These are phyloP conservation scores for Trichophyton schoenleinii DNA, from an alignment of 2,329 filamentous ascomycete genomes.

Conservation along the genomic window DNA sequence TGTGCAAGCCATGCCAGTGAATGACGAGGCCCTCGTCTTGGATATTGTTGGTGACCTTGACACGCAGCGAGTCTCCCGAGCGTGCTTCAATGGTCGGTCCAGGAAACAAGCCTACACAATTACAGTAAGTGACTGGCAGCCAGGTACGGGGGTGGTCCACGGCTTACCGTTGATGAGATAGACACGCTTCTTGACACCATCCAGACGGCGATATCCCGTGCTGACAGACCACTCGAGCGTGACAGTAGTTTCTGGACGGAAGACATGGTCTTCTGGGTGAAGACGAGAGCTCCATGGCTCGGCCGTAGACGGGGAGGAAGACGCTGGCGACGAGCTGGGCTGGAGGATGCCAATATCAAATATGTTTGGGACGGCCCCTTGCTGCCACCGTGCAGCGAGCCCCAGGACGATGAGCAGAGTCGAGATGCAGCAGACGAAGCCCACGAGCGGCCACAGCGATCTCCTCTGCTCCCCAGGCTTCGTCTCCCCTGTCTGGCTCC, in stretches of 20 bases:
- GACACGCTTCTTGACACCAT: slow-evolving; percentile 40
- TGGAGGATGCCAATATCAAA: neutral
- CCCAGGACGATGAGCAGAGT: neutral
- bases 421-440: neutral
- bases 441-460: neutral
- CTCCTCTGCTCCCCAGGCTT: neutral
- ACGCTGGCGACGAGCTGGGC: neutral
- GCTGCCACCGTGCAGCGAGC: neutral
- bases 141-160: neutral
- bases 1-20: slow-evolving; percentile 39
- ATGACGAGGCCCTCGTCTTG: slow-evolving; percentile 30
- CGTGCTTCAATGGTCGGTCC: slow-evolving; percentile 40
- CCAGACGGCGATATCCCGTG: slow-evolving; percentile 28
- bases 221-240: slow-evolving; percentile 33
- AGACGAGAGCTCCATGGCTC: slow-evolving; percentile 15
- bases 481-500: neutral
- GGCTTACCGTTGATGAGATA: slow-evolving; percentile 39
- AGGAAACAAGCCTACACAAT: slow-evolving; percentile 29
- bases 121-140: neutral
- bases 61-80: slow-evolving; percentile 34
- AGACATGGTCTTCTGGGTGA: slow-evolving; percentile 34
- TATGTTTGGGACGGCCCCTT: neutral
- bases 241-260: slow-evolving; percentile 24
- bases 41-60: slow-evolving; percentile 34
- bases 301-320: neutral